Percentiles rank a stretch among this genome's conserved stretches.
These are phyloP conservation scores for Fistulinella cinereoalba DNA, from an alignment of 1,284 basidiomycete genomes.

Conservation along the genomic window DNA sequence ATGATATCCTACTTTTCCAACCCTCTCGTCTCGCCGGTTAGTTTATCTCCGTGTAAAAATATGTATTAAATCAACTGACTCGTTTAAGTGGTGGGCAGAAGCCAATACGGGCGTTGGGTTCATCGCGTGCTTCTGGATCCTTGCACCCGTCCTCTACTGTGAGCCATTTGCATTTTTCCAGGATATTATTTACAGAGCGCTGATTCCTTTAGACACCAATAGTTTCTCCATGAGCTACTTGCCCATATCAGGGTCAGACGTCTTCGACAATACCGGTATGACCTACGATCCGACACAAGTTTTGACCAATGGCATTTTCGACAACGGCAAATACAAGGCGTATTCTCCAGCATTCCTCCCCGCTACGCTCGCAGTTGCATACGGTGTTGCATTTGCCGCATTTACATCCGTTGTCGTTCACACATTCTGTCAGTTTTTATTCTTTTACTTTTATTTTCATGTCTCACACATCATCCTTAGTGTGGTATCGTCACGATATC, in stretches of 20 bases:
- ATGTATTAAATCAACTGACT: no score
- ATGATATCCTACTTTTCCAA: slow-evolving; percentile 55
- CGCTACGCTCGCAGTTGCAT: slow-evolving; percentile 65
- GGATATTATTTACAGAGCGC: no score
- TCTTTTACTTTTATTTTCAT: no score
- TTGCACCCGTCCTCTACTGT: slow-evolving; percentile 68
- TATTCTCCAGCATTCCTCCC: slow-evolving; percentile 88
- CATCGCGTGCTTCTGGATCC: slow-evolving; percentile 73
- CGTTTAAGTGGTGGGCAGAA: slow-evolving; percentile 80
- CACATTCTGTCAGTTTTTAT: no score
- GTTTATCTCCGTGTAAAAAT: no score
- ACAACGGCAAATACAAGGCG: slow-evolving; percentile 67
- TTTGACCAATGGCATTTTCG: slow-evolving; percentile 50
- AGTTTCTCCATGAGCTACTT: slow-evolving; percentile 60
- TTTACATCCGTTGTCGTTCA: slow-evolving; percentile 71
- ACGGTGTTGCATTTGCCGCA: slow-evolving; percentile 67
- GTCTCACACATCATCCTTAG: no score
- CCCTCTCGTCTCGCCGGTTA: slow-evolving; percentile 58
- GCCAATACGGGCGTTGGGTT: slow-evolving; percentile 83
- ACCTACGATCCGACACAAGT: slow-evolving; percentile 71
- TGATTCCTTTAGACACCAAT: no score
- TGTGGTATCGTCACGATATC: no score
- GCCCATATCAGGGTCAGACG: slow-evolving; percentile 52
- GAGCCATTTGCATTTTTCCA: no score
- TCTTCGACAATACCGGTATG: slow-evolving; percentile 63